Percentiles rank a stretch among this genome's conserved stretches.
Conservation (phyloP, 129 eudicot species). For the Pittosporum tobira region DNA sequence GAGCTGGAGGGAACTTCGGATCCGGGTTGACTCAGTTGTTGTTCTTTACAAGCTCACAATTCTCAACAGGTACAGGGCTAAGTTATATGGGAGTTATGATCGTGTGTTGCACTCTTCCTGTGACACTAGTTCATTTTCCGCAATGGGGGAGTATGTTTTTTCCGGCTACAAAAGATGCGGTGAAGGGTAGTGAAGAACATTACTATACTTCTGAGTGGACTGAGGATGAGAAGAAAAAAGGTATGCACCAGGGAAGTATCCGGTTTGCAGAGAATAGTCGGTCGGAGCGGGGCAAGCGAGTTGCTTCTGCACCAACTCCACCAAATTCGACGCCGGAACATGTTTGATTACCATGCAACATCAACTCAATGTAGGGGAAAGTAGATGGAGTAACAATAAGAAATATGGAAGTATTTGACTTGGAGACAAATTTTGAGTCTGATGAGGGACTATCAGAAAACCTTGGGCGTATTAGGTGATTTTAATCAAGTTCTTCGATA, state of each 20-base stretch:
- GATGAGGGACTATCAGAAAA: too few relatives aligned
- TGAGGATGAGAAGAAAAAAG: constrained; percentile 59
- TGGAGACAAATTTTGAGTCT: too few relatives aligned
- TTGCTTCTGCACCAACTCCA: constrained; percentile 45
- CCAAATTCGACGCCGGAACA: constrained; percentile 42
- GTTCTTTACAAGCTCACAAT: constrained; percentile 49
- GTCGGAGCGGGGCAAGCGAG: constrained; percentile 58
- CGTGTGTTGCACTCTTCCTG: constrained; percentile 44
- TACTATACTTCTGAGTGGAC: constrained; percentile 56
- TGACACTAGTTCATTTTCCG: constrained; percentile 54
- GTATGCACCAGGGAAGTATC: constrained; percentile 76
- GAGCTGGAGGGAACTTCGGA: constrained; percentile 90
- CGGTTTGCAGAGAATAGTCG: constrained; percentile 63
- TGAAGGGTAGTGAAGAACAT: constrained; percentile 37
- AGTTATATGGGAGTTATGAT: constrained; percentile 66
- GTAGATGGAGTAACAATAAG: neutral
- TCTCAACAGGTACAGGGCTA: constrained; percentile 44
- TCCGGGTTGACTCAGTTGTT: constrained; percentile 62
- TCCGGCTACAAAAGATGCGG: constrained; percentile 26
- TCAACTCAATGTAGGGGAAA: too few relatives aligned
- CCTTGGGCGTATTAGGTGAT: too few relatives aligned
- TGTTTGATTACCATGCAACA: constrained; percentile 22
- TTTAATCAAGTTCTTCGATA: too few relatives aligned
- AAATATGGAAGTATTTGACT: neutral
- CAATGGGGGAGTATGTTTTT: constrained; percentile 75